phyloP scores from a whole-genome alignment of 75 land plant species.

The Pinus tabuliformis region DNA sequence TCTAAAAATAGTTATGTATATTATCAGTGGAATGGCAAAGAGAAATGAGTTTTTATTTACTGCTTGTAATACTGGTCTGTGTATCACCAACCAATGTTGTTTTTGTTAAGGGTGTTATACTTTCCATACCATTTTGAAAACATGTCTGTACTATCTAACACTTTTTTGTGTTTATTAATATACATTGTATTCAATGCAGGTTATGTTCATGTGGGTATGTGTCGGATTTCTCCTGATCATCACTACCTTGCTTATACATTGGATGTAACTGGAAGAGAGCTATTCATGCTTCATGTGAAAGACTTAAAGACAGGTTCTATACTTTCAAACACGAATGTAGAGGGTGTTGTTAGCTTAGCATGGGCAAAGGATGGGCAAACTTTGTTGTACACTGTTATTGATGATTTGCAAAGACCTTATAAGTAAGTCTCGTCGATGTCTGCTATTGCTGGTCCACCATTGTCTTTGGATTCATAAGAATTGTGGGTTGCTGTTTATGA shows the following conservation, averaged over 20 bases:
- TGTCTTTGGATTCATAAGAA: not conserved
- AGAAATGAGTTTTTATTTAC: not conserved
- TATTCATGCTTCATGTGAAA: slow-evolving; percentile 72
- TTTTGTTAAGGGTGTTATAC: not conserved
- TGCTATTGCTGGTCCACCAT: too few relatives aligned
- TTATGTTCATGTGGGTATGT: slow-evolving; percentile 90
- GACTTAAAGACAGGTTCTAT: slow-evolving; percentile 49
- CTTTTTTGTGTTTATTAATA: not conserved
- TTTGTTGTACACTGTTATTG: slow-evolving; percentile 65
- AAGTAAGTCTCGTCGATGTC: slow-evolving; percentile 33
- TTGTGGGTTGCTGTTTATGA: not conserved
- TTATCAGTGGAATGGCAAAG: not conserved
- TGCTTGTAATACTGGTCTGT: not conserved
- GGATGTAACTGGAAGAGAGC: slow-evolving; percentile 68
- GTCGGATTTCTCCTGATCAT: slow-evolving; percentile 86
- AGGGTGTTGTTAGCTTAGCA: slow-evolving; percentile 89
- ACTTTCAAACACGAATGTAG: slow-evolving; percentile 27
- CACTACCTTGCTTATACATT: slow-evolving; percentile 86
- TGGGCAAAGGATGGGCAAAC: slow-evolving; percentile 63
- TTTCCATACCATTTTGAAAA: not conserved
- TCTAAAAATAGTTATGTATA: not conserved
- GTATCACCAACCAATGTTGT: not conserved
- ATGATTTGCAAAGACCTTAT: slow-evolving; percentile 71
- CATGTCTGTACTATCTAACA: not conserved
- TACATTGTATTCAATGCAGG: slow-evolving; percentile 41